Evolutionary conservation across 2,329 filamentous ascomycete species (phyloP).

Genomic region (Venturia aucupariae): DNA sequence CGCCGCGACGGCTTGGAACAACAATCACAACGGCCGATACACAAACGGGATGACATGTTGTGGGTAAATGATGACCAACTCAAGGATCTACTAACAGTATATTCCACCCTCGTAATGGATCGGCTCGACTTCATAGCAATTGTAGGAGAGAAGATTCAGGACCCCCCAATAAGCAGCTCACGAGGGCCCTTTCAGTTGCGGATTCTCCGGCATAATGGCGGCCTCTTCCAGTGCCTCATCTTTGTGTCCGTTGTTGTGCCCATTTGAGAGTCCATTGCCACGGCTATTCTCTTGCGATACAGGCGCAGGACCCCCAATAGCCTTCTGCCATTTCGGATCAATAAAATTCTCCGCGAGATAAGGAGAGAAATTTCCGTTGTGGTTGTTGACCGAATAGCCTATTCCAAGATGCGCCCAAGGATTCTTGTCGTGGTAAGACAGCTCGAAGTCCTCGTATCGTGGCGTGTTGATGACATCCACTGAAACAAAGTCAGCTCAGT

Average conservation of each 20-base stretch:
- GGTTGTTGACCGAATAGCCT: slow-evolving; percentile 27
- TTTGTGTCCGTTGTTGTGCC: neutral
- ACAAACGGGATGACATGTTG: neutral
- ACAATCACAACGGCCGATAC: neutral
- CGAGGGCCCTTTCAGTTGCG: neutral
- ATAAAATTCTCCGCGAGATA: slow-evolving; percentile 33
- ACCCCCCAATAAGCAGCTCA: neutral
- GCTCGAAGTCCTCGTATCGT: slow-evolving; percentile 37
- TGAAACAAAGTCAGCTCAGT: slow-evolving; percentile 10
- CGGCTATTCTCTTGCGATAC: neutral
- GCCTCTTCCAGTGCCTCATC: neutral
- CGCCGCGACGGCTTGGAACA: neutral
- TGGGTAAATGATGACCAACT: neutral
- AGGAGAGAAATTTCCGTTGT: slow-evolving; percentile 27
- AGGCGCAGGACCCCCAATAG: slow-evolving; percentile 18
- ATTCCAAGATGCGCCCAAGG: slow-evolving; percentile 35
- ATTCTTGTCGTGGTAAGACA: slow-evolving; percentile 32
- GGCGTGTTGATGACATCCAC: slow-evolving; percentile 29
- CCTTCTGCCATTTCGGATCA: slow-evolving; percentile 34
- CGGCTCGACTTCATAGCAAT: neutral
- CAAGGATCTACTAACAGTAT: neutral
- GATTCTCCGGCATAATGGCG: neutral
- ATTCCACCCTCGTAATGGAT: neutral
- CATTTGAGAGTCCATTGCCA: neutral
- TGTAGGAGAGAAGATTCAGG: too few relatives aligned